phyloP scores from a whole-genome alignment of 83 land plant genomes.

The Thuja plicata region DNA sequence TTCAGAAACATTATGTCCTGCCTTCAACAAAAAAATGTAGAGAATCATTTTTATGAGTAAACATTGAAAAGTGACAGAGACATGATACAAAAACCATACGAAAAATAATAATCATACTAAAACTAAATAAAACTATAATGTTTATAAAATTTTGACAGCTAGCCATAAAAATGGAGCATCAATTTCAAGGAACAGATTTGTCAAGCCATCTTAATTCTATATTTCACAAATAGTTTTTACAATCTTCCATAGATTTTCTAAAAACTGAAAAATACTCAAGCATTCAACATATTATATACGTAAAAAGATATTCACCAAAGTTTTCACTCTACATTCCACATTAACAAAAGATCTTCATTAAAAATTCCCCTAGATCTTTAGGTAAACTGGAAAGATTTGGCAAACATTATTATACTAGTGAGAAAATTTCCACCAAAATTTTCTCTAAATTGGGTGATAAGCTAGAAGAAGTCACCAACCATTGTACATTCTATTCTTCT shows the following conservation, averaged over 20 bases:
- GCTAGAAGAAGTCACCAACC: background rate
- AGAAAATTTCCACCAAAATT: background rate
- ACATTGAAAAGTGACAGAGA: constrained; percentile 10
- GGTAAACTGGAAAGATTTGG: background rate
- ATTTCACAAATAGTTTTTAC: background rate
- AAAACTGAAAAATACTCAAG: background rate
- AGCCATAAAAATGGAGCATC: background rate
- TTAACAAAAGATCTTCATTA: background rate
- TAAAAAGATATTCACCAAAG: background rate
- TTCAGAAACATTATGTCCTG: constrained; percentile 3
- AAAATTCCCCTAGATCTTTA: background rate
- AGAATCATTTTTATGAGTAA: background rate
- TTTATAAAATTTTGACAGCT: background rate
- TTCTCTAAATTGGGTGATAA: background rate
- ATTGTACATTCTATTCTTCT: background rate
- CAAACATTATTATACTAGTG: background rate
- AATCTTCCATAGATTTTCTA: background rate
- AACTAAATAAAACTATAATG: background rate
- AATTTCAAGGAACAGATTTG: background rate
- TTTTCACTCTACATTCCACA: background rate
- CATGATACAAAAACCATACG: background rate
- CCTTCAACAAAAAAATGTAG: background rate
- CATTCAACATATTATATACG: background rate
- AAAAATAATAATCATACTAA: background rate
- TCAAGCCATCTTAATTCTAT: background rate